phyloP scores from a whole-genome alignment of 805 yeast species.

The Saccharomycopsis schoenii region DNA sequence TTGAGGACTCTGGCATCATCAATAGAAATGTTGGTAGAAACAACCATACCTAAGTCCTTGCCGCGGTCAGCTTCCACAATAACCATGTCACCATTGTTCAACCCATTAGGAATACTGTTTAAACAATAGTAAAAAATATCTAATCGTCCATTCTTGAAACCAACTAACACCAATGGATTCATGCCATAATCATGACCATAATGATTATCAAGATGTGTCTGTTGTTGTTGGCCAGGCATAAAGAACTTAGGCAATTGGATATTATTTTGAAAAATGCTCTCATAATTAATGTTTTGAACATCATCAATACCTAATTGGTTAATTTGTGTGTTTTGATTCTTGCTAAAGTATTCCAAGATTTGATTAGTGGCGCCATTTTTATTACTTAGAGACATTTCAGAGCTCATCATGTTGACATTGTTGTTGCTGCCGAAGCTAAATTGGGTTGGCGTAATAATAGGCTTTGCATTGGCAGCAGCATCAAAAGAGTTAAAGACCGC shows the following conservation, averaged over 20 bases:
- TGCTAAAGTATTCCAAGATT: slow-evolving; percentile 11
- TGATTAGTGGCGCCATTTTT: neutral
- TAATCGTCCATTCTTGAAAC: slow-evolving; percentile 69
- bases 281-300: slow-evolving; percentile 19
- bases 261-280: slow-evolving; percentile 21
- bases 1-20: slow-evolving; percentile 64
- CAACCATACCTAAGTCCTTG: slow-evolving; percentile 61
- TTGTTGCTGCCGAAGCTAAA: neutral
- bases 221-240: slow-evolving; percentile 12
- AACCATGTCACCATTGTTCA: slow-evolving; percentile 48
- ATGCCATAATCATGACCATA: neutral
- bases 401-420: neutral
- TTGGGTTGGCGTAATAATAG: slow-evolving; percentile 5
- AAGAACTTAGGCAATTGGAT: slow-evolving; percentile 17
- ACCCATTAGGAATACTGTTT: slow-evolving; percentile 31
- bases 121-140: slow-evolving; percentile 55
- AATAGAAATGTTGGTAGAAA: slow-evolving; percentile 43
- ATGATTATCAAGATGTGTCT: slow-evolving; percentile 6
- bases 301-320: slow-evolving; percentile 11
- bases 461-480: slow-evolving; percentile 1
- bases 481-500: neutral
- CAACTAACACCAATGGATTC: slow-evolving; percentile 45
- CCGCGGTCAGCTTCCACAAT: slow-evolving; percentile 83
- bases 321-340: slow-evolving; percentile 7
- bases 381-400: neutral